phyloP scores from a whole-genome alignment of 306 rosid species.

The Vigna trinervia region DNA sequence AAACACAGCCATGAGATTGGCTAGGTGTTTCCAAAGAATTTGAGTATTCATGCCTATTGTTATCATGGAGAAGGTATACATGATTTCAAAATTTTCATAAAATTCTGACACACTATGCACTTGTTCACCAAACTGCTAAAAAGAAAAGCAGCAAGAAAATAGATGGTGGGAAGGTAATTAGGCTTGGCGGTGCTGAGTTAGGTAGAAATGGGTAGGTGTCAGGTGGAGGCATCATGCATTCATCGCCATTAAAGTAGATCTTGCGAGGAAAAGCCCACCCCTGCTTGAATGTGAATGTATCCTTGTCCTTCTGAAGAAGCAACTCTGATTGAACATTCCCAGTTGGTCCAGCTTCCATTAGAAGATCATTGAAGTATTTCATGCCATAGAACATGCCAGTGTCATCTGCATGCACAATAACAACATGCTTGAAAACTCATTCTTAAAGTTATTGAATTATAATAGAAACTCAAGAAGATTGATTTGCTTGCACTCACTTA shows the following conservation, averaged over 20 bases:
- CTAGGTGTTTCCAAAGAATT: constrained; percentile 41
- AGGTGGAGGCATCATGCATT: constrained; percentile 95
- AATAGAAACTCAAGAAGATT: neutral
- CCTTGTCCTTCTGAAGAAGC: constrained; percentile 74
- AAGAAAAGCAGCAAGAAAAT: constrained; percentile 57
- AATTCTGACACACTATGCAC: constrained; percentile 37
- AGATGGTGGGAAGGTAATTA: constrained; percentile 43
- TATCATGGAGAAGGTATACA: constrained; percentile 23
- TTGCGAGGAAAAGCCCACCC: constrained; percentile 96
- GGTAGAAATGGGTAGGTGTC: constrained; percentile 86
- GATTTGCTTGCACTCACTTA: constrained; percentile 63
- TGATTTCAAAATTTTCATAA: constrained; percentile 48
- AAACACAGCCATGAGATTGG: constrained; percentile 13
- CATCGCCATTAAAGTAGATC: constrained; percentile 93
- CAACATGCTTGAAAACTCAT: constrained; percentile 3
- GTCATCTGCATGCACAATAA: constrained; percentile 68
- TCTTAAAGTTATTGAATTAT: constrained; percentile 9
- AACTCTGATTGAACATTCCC: constrained; percentile 88
- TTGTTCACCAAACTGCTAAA: constrained; percentile 57
- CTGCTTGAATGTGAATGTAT: constrained; percentile 84
- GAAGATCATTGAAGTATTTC: constrained; percentile 76
- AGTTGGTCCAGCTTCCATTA: constrained; percentile 87
- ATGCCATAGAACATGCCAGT: constrained; percentile 89
- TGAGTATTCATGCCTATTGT: constrained; percentile 13
- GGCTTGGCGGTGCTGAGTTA: constrained; percentile 56